A percentile compares a stretch with the other conserved stretches of the same genome.
These are phyloP conservation scores for Russula compacta DNA, from an alignment of 768 basidiomycete genomes.

Conservation along the genomic window DNA sequence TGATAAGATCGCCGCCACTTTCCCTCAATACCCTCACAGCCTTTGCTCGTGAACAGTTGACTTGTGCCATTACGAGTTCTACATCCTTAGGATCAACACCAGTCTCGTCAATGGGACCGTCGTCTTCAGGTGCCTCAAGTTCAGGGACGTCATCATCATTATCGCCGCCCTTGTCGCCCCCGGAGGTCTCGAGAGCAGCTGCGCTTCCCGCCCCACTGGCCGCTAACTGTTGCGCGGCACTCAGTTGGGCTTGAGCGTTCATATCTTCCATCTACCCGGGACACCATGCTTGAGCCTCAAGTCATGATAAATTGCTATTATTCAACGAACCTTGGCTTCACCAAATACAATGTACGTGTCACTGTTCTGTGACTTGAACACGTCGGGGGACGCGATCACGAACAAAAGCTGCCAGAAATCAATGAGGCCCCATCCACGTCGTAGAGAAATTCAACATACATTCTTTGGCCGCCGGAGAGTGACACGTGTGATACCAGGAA, in stretches of 20 bases:
- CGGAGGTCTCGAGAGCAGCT: constrained; percentile 42
- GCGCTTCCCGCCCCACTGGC: constrained; percentile 38
- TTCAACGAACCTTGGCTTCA: constrained; percentile 69
- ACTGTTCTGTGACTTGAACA: constrained; percentile 95
- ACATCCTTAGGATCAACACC: constrained; percentile 92
- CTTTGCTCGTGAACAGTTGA: constrained; percentile 84
- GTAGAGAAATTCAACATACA: constrained; percentile 36
- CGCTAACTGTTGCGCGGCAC: constrained; percentile 72
- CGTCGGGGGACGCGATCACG: constrained; percentile 88
- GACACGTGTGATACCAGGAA: constrained; percentile 89
- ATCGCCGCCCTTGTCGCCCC: constrained; percentile 50
- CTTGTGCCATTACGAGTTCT: constrained; percentile 87
- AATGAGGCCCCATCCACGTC: neutral
- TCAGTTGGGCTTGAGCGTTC: constrained; percentile 69
- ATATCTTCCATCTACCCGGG: constrained; percentile 68
- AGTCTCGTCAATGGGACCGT: constrained; percentile 75
- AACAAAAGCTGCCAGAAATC: constrained; percentile 58
- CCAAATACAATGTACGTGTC: constrained; percentile 99
- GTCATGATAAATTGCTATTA: neutral
- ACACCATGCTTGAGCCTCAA: neutral
- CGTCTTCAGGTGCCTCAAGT: constrained; percentile 73
- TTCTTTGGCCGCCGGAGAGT: constrained; percentile 93
- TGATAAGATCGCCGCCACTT: constrained; percentile 89
- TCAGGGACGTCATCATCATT: constrained; percentile 73
- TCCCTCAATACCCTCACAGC: constrained; percentile 88